Conservation (phyloP, 305 asterid genomes). For the Caryopteris hybrid region DNA sequence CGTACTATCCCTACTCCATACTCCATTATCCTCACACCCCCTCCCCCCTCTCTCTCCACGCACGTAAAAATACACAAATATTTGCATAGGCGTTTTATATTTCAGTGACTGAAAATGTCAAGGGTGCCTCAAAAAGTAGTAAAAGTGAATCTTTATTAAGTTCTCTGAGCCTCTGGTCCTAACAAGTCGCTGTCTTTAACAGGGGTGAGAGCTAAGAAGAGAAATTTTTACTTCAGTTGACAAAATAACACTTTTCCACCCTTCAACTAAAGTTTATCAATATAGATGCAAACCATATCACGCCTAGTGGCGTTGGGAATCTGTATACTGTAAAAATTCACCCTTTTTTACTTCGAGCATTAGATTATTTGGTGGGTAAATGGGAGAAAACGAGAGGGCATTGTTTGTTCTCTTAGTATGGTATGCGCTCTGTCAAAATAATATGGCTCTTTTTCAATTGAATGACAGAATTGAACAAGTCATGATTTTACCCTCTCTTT, state of each 20-base stretch:
- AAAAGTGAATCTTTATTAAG: constrained; percentile 15
- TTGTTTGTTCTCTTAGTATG: constrained; percentile 24
- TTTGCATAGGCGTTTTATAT: no score
- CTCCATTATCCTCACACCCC: no score
- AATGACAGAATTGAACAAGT: neutral
- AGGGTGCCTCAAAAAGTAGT: neutral
- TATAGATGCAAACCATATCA: constrained; percentile 3
- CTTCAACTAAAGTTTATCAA: constrained; percentile 21
- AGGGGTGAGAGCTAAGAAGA: constrained; percentile 24
- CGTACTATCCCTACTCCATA: neutral
- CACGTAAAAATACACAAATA: no score
- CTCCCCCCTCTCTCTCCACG: no score
- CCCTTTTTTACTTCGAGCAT: constrained; percentile 1
- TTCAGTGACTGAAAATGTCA: no score
- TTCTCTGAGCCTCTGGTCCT: constrained; percentile 15
- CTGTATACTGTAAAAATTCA: neutral
- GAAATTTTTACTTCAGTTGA: constrained; percentile 37
- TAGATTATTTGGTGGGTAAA: constrained; percentile 5
- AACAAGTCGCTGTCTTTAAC: constrained; percentile 36
- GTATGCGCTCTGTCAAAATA: neutral
- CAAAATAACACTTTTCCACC: constrained; percentile 30
- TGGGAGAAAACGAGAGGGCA: neutral
- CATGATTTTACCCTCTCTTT: constrained; percentile 8
- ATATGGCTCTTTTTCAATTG: constrained; percentile 2
- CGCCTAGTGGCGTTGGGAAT: constrained; percentile 12